These are phyloP conservation scores for Claviceps sp. DNA, from an alignment of 2,329 filamentous ascomycete species.

Conservation along the genomic window DNA sequence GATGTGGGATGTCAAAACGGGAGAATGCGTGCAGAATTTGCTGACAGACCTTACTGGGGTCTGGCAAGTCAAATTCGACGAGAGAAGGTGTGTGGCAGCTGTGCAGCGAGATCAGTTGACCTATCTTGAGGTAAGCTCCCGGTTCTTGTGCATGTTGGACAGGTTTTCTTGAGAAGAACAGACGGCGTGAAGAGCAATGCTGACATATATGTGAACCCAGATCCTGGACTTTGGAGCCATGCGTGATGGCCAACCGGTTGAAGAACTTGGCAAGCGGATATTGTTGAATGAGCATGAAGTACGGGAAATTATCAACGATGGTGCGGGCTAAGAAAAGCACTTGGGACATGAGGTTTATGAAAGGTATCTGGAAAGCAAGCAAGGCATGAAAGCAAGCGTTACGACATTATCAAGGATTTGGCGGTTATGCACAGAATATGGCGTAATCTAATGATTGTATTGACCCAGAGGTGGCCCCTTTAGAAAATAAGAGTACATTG, in stretches of 20 bases:
- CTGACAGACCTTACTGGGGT: conserved; percentile 91
- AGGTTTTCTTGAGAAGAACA: too few relatives aligned
- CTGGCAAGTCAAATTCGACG: conserved; percentile 98
- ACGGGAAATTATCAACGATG: conserved; percentile 35
- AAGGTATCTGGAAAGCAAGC: background rate
- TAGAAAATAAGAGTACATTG: too few relatives aligned
- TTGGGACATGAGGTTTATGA: background rate
- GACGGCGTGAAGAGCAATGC: background rate
- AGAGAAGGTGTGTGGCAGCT: conserved; percentile 85
- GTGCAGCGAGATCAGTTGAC: conserved; percentile 87
- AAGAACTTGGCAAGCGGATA: conserved; percentile 68
- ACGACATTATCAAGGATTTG: conserved; percentile 1
- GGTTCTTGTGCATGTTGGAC: too few relatives aligned
- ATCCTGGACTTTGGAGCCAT: conserved; percentile 94
- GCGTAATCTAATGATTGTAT: conserved; percentile 4
- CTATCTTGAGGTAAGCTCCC: conserved; percentile 73
- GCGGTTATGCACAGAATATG: background rate
- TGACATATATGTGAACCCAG: conserved; percentile 30
- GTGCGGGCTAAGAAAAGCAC: conserved; percentile 9
- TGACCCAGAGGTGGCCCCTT: background rate
- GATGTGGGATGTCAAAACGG: conserved; percentile 94
- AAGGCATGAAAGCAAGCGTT: background rate
- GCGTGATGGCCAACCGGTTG: conserved; percentile 68
- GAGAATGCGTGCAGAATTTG: conserved; percentile 84
- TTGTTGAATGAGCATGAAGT: conserved; percentile 47